Evolutionary conservation across 352 stramenopile genomes (phyloP), one percentile per base, ranked within the genome.

Genomic region (Globisporangium spinosum): DNA sequence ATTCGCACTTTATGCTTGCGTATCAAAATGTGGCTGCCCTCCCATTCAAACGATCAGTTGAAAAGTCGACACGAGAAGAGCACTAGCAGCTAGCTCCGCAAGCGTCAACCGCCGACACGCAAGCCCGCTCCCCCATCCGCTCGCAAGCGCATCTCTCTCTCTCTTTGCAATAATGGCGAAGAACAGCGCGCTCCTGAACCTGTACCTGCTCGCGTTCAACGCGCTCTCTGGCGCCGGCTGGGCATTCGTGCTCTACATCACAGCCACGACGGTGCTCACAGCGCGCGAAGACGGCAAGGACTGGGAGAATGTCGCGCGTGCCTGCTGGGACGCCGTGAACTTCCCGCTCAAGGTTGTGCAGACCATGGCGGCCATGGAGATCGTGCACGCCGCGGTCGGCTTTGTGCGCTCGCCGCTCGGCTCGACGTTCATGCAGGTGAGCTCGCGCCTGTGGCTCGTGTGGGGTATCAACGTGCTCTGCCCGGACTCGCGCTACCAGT

Each of bases 391-490:
- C 10, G 83, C 94, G 2, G 35, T 99, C 15, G 93, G 97, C 49
- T 85, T 99, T 55, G 98, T 99, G 45, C 95, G 95, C 70, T 98
- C 94, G 47, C 97, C 97, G 3, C 74, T 99, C 55, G 79, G 96
- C 43, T 99, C 97, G 0, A 97, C 90, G 22, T 72, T 97, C 56
- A 90, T 98, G 77, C 94, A 98, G 89, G 91, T 98, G 67, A 89
- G 89, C 60, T 95, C 92, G 40, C 94, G 95, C 40, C 75, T 98
- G 43, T 94, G 95, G 70, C 90, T 99, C 55, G 79, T 98, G 23
- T 98, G 92, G 91, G 92, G 79, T n/a, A 95, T 98, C 73, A 93
- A 98, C 64, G 90, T 97, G 67, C 67, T 98, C 17, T 91, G 83
- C 62, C 85, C 83, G 5, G 74, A 84, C 70, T 79, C 83, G 62